Conservation (phyloP, 768 basidiomycete genomes). For the Austroboletus eburneus region DNA sequence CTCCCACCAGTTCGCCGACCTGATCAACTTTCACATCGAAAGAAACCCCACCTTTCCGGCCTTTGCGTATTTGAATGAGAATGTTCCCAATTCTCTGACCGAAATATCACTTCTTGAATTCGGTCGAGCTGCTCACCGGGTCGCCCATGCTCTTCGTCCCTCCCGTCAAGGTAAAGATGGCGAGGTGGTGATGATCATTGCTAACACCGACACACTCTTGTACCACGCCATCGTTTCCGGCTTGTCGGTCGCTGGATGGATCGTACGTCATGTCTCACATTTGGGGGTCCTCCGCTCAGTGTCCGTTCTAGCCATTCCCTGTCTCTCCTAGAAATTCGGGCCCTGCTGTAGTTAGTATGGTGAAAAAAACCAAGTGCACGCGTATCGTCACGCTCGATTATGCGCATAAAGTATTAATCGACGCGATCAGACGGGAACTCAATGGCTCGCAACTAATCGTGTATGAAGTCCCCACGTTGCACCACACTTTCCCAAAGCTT, state of each 20-base stretch:
- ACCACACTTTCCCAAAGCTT: slow-evolving; percentile 38
- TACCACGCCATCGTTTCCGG: slow-evolving; percentile 33
- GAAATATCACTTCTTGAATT: slow-evolving; percentile 28
- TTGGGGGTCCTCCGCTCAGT: slow-evolving; percentile 20
- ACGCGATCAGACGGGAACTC: not conserved
- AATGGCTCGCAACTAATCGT: slow-evolving; percentile 3
- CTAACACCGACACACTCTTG: slow-evolving; percentile 31
- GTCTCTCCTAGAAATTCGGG: slow-evolving; percentile 42
- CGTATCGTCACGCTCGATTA: slow-evolving; percentile 17
- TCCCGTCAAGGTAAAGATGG: slow-evolving; percentile 19
- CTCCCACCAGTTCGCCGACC: slow-evolving; percentile 22
- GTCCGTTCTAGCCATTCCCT: slow-evolving; percentile 27
- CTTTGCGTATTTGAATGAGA: slow-evolving; percentile 16
- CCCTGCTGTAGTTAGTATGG: slow-evolving; percentile 31
- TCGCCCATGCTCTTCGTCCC: slow-evolving; percentile 40
- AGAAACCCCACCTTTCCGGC: slow-evolving; percentile 23
- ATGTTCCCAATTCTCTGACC: slow-evolving; percentile 5
- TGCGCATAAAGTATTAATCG: slow-evolving; percentile 18
- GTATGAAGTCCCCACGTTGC: slow-evolving; percentile 18
- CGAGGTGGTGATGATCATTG: slow-evolving; percentile 22
- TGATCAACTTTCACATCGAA: slow-evolving; percentile 23
- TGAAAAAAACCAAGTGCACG: slow-evolving; percentile 18
- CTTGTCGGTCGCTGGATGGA: slow-evolving; percentile 38
- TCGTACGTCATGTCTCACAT: slow-evolving; percentile 20
- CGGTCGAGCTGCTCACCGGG: slow-evolving; percentile 27